These are phyloP conservation scores for Lentinula detonsa DNA, from an alignment of 768 basidiomycete genomes.

Conservation along the genomic window DNA sequence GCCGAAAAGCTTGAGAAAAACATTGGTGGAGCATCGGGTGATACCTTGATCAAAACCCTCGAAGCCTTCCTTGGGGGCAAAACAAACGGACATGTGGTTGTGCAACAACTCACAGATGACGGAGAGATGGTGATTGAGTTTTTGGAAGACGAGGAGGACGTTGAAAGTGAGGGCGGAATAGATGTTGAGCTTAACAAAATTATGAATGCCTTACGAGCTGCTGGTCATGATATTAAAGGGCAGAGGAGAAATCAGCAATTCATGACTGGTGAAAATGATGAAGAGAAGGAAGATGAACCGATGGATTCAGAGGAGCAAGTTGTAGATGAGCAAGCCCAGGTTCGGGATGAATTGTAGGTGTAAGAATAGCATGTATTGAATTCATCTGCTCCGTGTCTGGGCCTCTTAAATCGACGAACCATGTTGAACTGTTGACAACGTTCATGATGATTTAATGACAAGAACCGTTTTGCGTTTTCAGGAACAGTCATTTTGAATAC, in stretches of 20 bases:
- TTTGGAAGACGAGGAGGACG: conserved; percentile 27
- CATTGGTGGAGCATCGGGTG: conserved; percentile 18
- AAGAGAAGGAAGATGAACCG: conserved; percentile 9
- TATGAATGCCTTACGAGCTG: conserved; percentile 45
- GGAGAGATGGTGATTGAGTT: conserved; percentile 38
- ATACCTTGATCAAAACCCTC: conserved; percentile 20
- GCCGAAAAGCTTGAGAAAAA: conserved; percentile 14
- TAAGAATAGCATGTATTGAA: not conserved
- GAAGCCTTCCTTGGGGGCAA: conserved; percentile 20
- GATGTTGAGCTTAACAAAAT: conserved; percentile 37
- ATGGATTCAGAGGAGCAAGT: conserved; percentile 11
- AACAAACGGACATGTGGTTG: conserved; percentile 20
- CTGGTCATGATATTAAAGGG: conserved; percentile 22
- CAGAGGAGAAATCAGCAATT: conserved; percentile 1
- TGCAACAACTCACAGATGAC: conserved; percentile 34
- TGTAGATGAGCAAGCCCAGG: not conserved
- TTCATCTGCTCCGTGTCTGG: not conserved
- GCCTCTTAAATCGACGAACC: not conserved
- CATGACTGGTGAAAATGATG: not conserved
- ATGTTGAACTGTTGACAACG: not conserved
- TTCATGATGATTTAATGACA: not conserved
- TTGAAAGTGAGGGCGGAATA: conserved; percentile 22
- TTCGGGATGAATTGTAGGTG: conserved; percentile 13
- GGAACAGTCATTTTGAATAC: not conserved
- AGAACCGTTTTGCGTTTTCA: not conserved